Percentiles rank a stretch among this genome's conserved stretches.
phyloP scores from a whole-genome alignment of 2,329 filamentous ascomycete genomes.

The Ilyonectria destructans region DNA sequence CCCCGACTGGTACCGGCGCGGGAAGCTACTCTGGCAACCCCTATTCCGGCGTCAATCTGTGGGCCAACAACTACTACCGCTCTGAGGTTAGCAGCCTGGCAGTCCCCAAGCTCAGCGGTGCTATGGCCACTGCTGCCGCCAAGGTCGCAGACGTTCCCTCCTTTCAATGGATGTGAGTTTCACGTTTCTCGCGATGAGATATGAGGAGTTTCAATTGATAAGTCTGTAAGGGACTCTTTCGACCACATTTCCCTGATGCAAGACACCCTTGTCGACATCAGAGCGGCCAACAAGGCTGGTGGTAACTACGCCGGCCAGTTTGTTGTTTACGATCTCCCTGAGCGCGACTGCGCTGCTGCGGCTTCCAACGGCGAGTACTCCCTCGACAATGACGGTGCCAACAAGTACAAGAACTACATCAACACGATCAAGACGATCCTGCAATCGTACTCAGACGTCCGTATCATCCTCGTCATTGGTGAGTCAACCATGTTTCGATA shows the following conservation, averaged over 20 bases:
- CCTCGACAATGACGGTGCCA: slow-evolving; percentile 65
- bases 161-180: slow-evolving; percentile 67
- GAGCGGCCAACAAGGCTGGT: slow-evolving; percentile 55
- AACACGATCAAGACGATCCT: slow-evolving; percentile 63
- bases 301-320: slow-evolving; percentile 64
- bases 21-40: slow-evolving; percentile 69
- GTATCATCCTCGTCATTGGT: slow-evolving; percentile 63
- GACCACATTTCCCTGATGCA: slow-evolving; percentile 65
- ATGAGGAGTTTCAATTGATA: slow-evolving; percentile 25
- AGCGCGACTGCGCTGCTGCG: slow-evolving; percentile 71
- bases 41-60: slow-evolving; percentile 65
- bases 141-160: slow-evolving; percentile 68
- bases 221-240: slow-evolving; percentile 61
- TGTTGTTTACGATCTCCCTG: slow-evolving; percentile 72
- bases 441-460: slow-evolving; percentile 61
- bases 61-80: slow-evolving; percentile 71
- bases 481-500: neutral
- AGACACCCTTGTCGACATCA: slow-evolving; percentile 63
- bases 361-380: slow-evolving; percentile 72
- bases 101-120: slow-evolving; percentile 73
- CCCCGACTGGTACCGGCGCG: slow-evolving; percentile 53
- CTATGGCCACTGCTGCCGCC: slow-evolving; percentile 67
- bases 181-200: accelerated
- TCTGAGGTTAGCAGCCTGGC: slow-evolving; percentile 70
- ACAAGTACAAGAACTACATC: slow-evolving; percentile 72